Conservation (phyloP, 768 basidiomycete genomes). For the Boletus bicolor region DNA sequence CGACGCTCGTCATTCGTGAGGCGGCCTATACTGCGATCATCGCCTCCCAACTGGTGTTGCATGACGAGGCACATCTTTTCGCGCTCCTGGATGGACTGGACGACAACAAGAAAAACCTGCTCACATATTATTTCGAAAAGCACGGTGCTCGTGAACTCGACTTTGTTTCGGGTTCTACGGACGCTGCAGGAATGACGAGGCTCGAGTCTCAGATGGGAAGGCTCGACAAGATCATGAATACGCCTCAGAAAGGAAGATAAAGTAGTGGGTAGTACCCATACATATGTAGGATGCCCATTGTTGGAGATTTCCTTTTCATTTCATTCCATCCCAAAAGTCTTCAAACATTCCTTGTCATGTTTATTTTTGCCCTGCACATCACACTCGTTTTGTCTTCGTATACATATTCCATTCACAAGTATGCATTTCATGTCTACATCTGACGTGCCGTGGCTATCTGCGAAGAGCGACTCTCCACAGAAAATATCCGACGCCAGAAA, state of each 20-base stretch:
- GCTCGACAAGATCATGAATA: conserved; percentile 75
- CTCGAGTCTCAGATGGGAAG: conserved; percentile 79
- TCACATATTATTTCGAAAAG: conserved; percentile 89
- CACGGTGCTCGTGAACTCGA: conserved; percentile 64
- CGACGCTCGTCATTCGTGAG: conserved; percentile 77
- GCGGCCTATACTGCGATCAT: conserved; percentile 80
- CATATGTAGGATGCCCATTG: not conserved
- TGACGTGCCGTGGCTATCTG: conserved; percentile 14
- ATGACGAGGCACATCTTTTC: conserved; percentile 82
- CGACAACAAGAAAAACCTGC: conserved; percentile 87
- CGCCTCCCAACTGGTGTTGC: conserved; percentile 77
- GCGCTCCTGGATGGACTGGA: conserved; percentile 75
- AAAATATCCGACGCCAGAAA: conserved; percentile 59
- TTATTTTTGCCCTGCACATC: conserved; percentile 4
- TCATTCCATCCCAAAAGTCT: not conserved
- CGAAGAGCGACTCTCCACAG: conserved; percentile 30
- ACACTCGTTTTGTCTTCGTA: conserved; percentile 16
- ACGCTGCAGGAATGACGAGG: conserved; percentile 53
- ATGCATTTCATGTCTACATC: conserved; percentile 5
- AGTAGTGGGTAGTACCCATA: conserved; percentile 5
- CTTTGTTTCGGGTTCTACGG: conserved; percentile 33
- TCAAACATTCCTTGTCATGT: not conserved
- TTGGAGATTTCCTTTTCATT: not conserved
- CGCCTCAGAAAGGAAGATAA: conserved; percentile 46
- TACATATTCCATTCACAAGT: conserved; percentile 10